Conservation (phyloP, 1,139 yeast species). For the Lodderomyces metapsilosis region DNA sequence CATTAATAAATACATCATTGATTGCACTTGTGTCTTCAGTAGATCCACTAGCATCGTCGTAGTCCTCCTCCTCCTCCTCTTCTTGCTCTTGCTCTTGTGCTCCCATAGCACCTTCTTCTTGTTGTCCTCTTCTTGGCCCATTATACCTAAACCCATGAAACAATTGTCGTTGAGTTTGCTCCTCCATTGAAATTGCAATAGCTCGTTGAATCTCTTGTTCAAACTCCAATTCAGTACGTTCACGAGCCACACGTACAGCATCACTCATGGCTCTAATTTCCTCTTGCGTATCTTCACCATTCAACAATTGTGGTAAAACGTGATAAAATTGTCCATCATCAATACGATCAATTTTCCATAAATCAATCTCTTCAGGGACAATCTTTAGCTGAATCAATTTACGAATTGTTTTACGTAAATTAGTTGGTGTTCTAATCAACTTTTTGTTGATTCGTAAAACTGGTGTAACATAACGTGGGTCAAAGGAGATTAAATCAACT, state of each 20-base stretch:
- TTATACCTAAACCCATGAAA: constrained; percentile 13
- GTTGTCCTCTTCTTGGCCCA: constrained; percentile 7
- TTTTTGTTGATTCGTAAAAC: constrained; percentile 36
- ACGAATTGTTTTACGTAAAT: constrained; percentile 25
- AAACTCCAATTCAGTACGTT: constrained; percentile 6
- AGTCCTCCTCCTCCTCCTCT: not conserved
- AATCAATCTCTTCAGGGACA: constrained; percentile 33
- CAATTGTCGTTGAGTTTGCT: constrained; percentile 11
- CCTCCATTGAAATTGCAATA: constrained; percentile 13
- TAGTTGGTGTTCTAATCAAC: constrained; percentile 27
- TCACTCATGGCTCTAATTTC: constrained; percentile 3
- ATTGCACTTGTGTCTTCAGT: not conserved
- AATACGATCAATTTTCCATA: constrained; percentile 38
- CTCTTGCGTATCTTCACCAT: constrained; percentile 5
- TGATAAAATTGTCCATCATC: constrained; percentile 38
- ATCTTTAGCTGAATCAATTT: constrained; percentile 28
- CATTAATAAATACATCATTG: constrained; percentile 13
- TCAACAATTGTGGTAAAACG: constrained; percentile 31
- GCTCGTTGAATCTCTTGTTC: constrained; percentile 12
- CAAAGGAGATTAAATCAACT: constrained; percentile 41
- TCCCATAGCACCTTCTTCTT: constrained; percentile 2
- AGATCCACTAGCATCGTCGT: not conserved
- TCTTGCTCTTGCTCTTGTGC: not conserved
- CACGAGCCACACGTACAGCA: constrained; percentile 6
- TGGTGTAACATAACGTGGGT: constrained; percentile 37